Evolutionary conservation across 106 monocot genomes (phyloP), one percentile per base, ranked within the genome.

Genomic region (Triglochin maritima): DNA sequence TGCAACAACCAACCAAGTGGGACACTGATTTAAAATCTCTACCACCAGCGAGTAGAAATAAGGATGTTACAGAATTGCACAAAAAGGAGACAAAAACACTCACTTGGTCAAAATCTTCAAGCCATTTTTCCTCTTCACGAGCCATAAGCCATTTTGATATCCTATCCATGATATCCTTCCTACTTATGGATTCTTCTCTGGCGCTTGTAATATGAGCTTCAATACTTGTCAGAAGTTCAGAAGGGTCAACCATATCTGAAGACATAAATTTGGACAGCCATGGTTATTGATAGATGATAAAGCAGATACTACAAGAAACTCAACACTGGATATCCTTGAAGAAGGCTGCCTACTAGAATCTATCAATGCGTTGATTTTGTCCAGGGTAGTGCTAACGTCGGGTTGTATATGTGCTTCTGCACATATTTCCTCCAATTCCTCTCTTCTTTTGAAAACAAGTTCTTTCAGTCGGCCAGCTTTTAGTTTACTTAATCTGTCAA

Each of bases 81-180:
- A 13, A 68, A 14, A 13, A 46, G 44, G 7, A 56, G 12, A 14
- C 10, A 55, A 11, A 17, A 68, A 3, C 53, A 56, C 58, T 4
- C 78, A 90, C 94, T 69, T 81, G 84, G 73, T 81, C 90, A 67
- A 90, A 95, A 61, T 87, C 90, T 81, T 90, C 87, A 11, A 95
- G 90, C 94, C 94, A 95, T 46, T 70, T 80, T 76, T 95, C 94
- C 72, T 95, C 94, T 72, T 87, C 94, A 76, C 90, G 87, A 64
- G 87, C 90, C 59, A 79, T 71, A 59, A 79, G 64, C 94, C 90
- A 95, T 76, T 90, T 95, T 71, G 51, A 62, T 60, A 95, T 81
- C 59, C 85, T 72, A 61, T 95, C 90, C 85, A 90, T 81, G 41
- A 95, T 90, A 6, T 95, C 94, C 77, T 81, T 95, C 69, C 94